These are phyloP conservation scores for Linaria vulgaris DNA, from an alignment of 257 asterid genomes.

Conservation along the genomic window DNA sequence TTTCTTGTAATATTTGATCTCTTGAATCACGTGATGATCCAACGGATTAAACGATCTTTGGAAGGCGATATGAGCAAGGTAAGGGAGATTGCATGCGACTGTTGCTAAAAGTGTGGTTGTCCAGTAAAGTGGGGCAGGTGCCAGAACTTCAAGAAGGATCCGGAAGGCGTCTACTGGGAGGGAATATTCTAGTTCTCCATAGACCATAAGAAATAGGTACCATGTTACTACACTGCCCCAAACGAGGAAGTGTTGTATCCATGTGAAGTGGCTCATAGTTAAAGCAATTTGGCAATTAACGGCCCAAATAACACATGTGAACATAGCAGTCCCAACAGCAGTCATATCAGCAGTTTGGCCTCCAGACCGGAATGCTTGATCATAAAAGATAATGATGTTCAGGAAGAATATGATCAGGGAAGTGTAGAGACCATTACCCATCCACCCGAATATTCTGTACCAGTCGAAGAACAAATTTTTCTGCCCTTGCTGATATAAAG, in stretches of 20 bases:
- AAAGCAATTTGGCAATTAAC: slow-evolving; percentile 88
- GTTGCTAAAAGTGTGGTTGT: slow-evolving; percentile 68
- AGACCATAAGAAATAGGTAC: slow-evolving; percentile 74
- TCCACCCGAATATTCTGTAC: slow-evolving; percentile 88
- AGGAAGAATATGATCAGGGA: slow-evolving; percentile 77
- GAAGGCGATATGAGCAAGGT: slow-evolving; percentile 71
- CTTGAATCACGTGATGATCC: slow-evolving; percentile 96
- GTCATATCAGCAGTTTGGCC: slow-evolving; percentile 93
- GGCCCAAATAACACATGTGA: slow-evolving; percentile 89
- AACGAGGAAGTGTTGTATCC: slow-evolving; percentile 81
- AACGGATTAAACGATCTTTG: slow-evolving; percentile 79
- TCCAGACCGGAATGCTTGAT: slow-evolving; percentile 79
- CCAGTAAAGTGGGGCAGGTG: slow-evolving; percentile 93
- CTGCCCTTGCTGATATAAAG: slow-evolving; percentile 94
- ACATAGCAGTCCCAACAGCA: slow-evolving; percentile 87
- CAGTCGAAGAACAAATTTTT: slow-evolving; percentile 87
- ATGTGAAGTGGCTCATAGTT: slow-evolving; percentile 91
- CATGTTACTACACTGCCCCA: slow-evolving; percentile 70
- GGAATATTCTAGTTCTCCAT: slow-evolving; percentile 49
- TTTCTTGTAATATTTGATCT: slow-evolving; percentile 75
- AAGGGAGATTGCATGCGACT: slow-evolving; percentile 69
- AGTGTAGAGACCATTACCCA: slow-evolving; percentile 82
- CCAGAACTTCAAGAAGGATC: slow-evolving; percentile 64
- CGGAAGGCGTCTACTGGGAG: slow-evolving; percentile 50
- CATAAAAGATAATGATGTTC: slow-evolving; percentile 65